phyloP scores from a whole-genome alignment of 139 green algal species.

The Dunaliella primolecta region DNA sequence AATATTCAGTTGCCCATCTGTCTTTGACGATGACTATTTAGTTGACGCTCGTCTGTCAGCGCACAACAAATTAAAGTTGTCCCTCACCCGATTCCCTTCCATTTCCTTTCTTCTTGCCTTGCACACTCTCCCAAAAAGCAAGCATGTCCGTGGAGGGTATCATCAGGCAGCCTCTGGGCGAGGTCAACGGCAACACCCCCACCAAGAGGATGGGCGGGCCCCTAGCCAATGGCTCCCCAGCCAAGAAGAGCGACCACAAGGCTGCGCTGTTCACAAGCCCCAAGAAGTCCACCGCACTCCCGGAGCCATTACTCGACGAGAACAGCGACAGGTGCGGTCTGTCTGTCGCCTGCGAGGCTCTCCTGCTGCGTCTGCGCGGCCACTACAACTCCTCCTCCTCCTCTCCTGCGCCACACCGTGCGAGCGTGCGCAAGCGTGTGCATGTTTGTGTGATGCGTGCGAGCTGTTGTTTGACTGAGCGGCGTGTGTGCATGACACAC shows the following conservation, averaged over 20 bases:
- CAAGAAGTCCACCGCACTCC: not conserved
- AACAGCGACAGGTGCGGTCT: conserved; percentile 71
- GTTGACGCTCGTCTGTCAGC: too few relatives aligned
- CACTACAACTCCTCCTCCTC: too few relatives aligned
- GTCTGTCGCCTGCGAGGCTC: too few relatives aligned
- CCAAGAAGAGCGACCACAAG: not conserved
- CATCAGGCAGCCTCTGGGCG: not conserved
- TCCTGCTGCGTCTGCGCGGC: too few relatives aligned
- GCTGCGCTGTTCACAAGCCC: conserved; percentile 29
- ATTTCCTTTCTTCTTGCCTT: too few relatives aligned
- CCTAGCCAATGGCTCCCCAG: not conserved
- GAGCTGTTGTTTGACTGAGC: not conserved
- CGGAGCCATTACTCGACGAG: conserved; percentile 77
- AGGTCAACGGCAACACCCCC: not conserved
- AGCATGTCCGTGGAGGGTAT: not conserved
- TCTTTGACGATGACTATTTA: too few relatives aligned
- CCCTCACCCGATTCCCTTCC: too few relatives aligned
- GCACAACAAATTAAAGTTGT: too few relatives aligned
- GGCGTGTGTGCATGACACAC: not conserved
- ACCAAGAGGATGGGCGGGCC: not conserved
- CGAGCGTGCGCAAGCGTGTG: not conserved
- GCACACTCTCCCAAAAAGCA: too few relatives aligned
- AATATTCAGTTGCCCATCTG: too few relatives aligned
- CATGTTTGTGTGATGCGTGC: not conserved
- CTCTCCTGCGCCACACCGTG: not conserved